Percentiles rank a stretch among this genome's conserved stretches.
Evolutionary conservation across 2,329 filamentous ascomycete species (phyloP).

Genomic region (Thermoascus crustaceus): DNA sequence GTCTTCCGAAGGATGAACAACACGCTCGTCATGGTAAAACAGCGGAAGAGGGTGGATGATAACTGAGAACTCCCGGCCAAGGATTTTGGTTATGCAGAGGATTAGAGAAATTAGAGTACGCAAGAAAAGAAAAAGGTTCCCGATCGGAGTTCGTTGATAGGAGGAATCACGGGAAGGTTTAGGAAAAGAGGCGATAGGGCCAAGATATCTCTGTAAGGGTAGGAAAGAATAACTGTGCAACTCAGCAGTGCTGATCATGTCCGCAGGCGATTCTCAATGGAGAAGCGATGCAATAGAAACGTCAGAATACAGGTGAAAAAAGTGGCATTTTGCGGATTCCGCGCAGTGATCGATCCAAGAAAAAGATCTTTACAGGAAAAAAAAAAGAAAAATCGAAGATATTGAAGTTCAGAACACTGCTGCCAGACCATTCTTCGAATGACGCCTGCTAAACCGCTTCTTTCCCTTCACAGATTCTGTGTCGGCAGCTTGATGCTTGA

Average conservation of each 20-base stretch:
- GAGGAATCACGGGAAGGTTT: neutral
- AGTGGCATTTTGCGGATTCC: neutral
- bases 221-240: too few species aligned
- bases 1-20: conserved; percentile 10
- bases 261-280: too few species aligned
- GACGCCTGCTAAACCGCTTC: conserved; percentile 77
- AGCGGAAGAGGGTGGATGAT: conserved; percentile 19
- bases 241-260: too few species aligned
- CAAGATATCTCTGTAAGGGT: too few species aligned
- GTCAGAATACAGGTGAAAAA: too few species aligned
- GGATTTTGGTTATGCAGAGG: too few species aligned
- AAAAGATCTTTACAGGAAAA: neutral
- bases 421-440: conserved; percentile 89
- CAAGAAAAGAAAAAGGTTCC: neutral
- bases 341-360: neutral
- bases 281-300: too few species aligned
- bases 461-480: conserved; percentile 49
- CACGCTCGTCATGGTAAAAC: conserved; percentile 19
- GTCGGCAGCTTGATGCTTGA: conserved; percentile 39
- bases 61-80: too few species aligned
- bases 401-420: conserved; percentile 60
- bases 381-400: neutral
- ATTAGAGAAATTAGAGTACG: conserved; percentile 13
- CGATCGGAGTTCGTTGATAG: too few species aligned
- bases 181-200: too few species aligned